A percentile compares a stretch with the other conserved stretches of the same genome.
Conservation (phyloP, 2,329 filamentous ascomycete species). For the Xylaria sp. region DNA sequence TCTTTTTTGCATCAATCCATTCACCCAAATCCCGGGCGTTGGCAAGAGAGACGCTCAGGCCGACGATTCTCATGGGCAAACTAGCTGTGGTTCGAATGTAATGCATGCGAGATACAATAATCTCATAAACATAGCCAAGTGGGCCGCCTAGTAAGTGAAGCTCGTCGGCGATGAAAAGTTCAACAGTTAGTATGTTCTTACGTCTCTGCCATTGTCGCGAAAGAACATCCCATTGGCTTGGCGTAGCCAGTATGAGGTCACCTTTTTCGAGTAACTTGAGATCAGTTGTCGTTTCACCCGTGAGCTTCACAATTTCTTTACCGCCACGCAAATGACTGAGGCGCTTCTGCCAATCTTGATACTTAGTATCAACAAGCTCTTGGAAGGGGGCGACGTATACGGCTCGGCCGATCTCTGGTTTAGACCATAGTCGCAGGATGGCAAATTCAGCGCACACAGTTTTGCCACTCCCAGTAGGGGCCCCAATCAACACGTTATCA, state of each 20-base stretch:
- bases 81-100: conserved; percentile 91
- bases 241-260: conserved; percentile 90
- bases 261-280: conserved; percentile 85
- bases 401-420: conserved; percentile 72
- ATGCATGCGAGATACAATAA: conserved; percentile 96
- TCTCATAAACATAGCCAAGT: conserved; percentile 89
- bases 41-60: conserved; percentile 86
- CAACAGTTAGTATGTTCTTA: conserved; percentile 90
- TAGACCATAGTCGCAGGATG: conserved; percentile 84
- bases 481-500: conserved; percentile 90
- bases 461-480: conserved; percentile 95
- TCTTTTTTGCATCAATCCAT: conserved; percentile 97
- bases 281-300: conserved; percentile 89
- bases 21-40: conserved; percentile 95
- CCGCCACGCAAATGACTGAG: conserved; percentile 75
- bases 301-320: conserved; percentile 90
- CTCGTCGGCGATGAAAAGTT: conserved; percentile 93
- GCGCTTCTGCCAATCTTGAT: conserved; percentile 84
- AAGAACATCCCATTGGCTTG: conserved; percentile 92
- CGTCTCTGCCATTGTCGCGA: conserved; percentile 96
- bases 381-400: conserved; percentile 96
- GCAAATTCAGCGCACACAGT: conserved; percentile 96
- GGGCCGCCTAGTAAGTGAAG: conserved; percentile 90
- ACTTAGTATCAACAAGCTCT: conserved; percentile 82
- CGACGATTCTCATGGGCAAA: conserved; percentile 83